Conservation (phyloP, 345 rosid species). For the Corchorus olitorius region DNA sequence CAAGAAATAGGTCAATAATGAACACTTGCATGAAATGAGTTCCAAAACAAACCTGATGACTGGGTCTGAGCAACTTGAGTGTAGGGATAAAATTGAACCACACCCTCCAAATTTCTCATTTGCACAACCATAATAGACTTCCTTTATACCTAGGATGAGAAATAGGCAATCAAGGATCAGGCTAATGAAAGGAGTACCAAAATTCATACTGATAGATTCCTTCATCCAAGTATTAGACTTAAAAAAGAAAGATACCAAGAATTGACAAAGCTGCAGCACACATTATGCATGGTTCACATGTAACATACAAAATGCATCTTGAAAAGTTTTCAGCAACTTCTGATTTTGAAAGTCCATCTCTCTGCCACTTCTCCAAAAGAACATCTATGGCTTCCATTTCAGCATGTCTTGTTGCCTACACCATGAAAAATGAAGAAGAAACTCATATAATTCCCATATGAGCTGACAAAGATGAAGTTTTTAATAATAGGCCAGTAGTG, state of each 20-base stretch:
- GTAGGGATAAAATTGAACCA: slow-evolving; percentile 71
- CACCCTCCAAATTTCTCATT: slow-evolving; percentile 95
- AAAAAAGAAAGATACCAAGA: slow-evolving; percentile 47
- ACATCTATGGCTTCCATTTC: slow-evolving; percentile 91
- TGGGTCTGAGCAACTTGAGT: slow-evolving; percentile 39
- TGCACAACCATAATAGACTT: slow-evolving; percentile 73
- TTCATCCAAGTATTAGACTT: not conserved
- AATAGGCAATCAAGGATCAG: not conserved
- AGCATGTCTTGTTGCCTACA: slow-evolving; percentile 86
- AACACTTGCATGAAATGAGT: not conserved
- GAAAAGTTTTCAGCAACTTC: slow-evolving; percentile 69
- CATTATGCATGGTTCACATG: slow-evolving; percentile 96
- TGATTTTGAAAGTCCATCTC: slow-evolving; percentile 47
- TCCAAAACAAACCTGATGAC: slow-evolving; percentile 31
- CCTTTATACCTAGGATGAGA: slow-evolving; percentile 49
- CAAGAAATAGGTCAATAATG: no score
- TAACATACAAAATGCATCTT: slow-evolving; percentile 64
- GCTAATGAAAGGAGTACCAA: not conserved
- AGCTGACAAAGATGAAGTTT: not conserved
- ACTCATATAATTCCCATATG: not conserved
- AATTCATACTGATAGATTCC: not conserved
- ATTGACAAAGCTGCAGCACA: slow-evolving; percentile 85
- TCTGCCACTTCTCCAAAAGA: slow-evolving; percentile 70
- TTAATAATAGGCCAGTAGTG: not conserved
- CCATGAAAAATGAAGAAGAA: not conserved